These are phyloP conservation scores for Fusarium stilboides DNA, from an alignment of 2,329 filamentous ascomycete genomes.

Conservation along the genomic window DNA sequence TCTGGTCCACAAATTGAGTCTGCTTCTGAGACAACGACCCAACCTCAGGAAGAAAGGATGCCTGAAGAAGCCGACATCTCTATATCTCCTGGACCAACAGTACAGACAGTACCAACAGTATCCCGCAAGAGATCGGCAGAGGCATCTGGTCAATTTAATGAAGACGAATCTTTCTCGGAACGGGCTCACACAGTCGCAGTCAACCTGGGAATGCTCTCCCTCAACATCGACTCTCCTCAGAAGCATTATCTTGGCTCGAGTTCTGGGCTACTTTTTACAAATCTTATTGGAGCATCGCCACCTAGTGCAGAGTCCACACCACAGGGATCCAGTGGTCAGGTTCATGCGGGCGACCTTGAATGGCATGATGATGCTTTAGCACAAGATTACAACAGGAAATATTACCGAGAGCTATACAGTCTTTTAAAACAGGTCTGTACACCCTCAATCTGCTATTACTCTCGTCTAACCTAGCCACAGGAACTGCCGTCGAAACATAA, in stretches of 20 bases:
- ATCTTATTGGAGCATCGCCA: constrained; percentile 44
- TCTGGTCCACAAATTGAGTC: constrained; percentile 18
- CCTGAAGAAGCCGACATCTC: not conserved
- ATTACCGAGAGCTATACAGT: constrained; percentile 24
- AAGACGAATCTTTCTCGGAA: constrained; percentile 38
- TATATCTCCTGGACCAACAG: constrained; percentile 25
- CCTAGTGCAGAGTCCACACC: constrained; percentile 25
- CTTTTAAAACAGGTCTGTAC: constrained; percentile 17
- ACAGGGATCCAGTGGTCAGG: constrained; percentile 7
- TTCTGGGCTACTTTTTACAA: constrained; percentile 55
- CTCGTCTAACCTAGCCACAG: constrained; percentile 11
- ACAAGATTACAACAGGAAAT: constrained; percentile 6
- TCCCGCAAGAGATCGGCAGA: constrained; percentile 42
- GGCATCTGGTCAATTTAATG: constrained; percentile 2
- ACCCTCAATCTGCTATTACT: too few relatives aligned
- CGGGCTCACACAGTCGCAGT: constrained; percentile 51
- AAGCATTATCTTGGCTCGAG: constrained; percentile 57
- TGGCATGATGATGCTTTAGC: constrained; percentile 1
- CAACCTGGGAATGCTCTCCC: constrained; percentile 56
- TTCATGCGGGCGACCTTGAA: not conserved
- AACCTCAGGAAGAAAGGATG: constrained; percentile 13
- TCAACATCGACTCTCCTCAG: constrained; percentile 57
- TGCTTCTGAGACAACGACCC: not conserved
- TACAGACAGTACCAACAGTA: constrained; percentile 26
- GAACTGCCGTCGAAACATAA: constrained; percentile 45